These are phyloP conservation scores for Podospora pseudoanserina DNA, from an alignment of 495 filamentous ascomycete species.

Conservation along the genomic window DNA sequence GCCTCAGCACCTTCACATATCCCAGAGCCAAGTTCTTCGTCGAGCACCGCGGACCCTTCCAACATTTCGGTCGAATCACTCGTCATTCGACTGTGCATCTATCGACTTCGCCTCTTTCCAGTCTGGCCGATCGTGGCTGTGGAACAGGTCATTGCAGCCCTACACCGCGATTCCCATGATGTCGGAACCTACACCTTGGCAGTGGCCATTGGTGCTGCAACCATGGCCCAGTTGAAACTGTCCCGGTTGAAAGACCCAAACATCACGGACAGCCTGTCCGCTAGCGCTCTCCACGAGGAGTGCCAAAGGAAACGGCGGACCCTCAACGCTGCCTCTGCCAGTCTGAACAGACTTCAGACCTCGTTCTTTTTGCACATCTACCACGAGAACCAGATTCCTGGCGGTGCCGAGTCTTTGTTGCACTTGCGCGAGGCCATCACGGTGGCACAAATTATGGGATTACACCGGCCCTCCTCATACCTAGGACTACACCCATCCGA, in stretches of 20 bases:
- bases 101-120: slow-evolving; percentile 45
- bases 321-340: slow-evolving; percentile 22
- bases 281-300: slow-evolving; percentile 24
- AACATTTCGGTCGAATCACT: slow-evolving; percentile 25
- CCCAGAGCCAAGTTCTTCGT: neutral
- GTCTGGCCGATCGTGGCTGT: slow-evolving; percentile 50
- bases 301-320: slow-evolving; percentile 18
- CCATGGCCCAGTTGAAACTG: slow-evolving; percentile 44
- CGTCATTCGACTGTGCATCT: slow-evolving; percentile 33
- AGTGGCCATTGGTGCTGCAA: slow-evolving; percentile 42
- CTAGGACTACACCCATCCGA: slow-evolving; percentile 25
- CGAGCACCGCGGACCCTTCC: neutral
- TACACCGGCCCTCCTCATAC: slow-evolving; percentile 41
- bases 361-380: slow-evolving; percentile 48
- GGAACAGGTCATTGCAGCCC: slow-evolving; percentile 35
- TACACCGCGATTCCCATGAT: slow-evolving; percentile 34
- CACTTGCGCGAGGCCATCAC: slow-evolving; percentile 46
- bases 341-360: slow-evolving; percentile 31
- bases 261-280: slow-evolving; percentile 27
- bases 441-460: slow-evolving; percentile 43
- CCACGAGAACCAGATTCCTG: slow-evolving; percentile 43
- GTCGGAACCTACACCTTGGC: slow-evolving; percentile 42
- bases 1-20: neutral
- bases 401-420: slow-evolving; percentile 39
- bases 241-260: slow-evolving; percentile 28